phyloP scores from a whole-genome alignment of 2,329 filamentous ascomycete species.

The Pezizomycotina sp. region DNA sequence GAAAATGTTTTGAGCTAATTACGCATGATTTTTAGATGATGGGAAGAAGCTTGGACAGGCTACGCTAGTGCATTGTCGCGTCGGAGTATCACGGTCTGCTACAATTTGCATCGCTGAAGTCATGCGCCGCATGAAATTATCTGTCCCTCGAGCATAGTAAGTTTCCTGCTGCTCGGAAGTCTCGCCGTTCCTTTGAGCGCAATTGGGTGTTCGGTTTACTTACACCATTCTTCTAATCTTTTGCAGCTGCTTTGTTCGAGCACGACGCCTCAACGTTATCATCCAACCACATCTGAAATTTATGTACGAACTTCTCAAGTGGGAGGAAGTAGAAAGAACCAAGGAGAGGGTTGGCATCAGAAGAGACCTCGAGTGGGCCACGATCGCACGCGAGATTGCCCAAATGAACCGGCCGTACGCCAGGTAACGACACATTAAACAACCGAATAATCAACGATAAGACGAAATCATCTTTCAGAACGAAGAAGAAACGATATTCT shows the following conservation, averaged over 20 bases:
- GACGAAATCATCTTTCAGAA: no score
- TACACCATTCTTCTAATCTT: constrained; percentile 9
- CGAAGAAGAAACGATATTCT: no score
- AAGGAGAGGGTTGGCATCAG: constrained; percentile 39
- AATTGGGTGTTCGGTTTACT: background rate
- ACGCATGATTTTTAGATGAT: constrained; percentile 42
- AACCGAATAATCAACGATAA: no score
- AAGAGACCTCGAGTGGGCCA: constrained; percentile 80
- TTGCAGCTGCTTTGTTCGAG: constrained; percentile 68
- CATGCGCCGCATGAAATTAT: constrained; percentile 65
- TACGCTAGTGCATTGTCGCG: constrained; percentile 87
- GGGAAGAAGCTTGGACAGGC: constrained; percentile 62
- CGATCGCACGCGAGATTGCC: constrained; percentile 76
- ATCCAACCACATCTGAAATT: constrained; percentile 94
- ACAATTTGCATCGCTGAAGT: constrained; percentile 99
- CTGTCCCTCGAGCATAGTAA: constrained; percentile 76
- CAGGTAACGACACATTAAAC: constrained; percentile 35
- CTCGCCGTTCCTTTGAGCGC: constrained; percentile 18
- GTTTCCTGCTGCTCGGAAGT: constrained; percentile 24
- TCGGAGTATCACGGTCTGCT: constrained; percentile 85
- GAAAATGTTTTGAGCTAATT: constrained; percentile 14
- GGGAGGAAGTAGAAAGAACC: constrained; percentile 62
- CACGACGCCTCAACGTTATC: constrained; percentile 84
- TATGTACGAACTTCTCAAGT: constrained; percentile 86
- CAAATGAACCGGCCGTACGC: constrained; percentile 92